Percentiles rank a stretch among this genome's conserved stretches.
phyloP scores from a whole-genome alignment of 345 rosid genomes.

The Odontarrhena argentea region DNA sequence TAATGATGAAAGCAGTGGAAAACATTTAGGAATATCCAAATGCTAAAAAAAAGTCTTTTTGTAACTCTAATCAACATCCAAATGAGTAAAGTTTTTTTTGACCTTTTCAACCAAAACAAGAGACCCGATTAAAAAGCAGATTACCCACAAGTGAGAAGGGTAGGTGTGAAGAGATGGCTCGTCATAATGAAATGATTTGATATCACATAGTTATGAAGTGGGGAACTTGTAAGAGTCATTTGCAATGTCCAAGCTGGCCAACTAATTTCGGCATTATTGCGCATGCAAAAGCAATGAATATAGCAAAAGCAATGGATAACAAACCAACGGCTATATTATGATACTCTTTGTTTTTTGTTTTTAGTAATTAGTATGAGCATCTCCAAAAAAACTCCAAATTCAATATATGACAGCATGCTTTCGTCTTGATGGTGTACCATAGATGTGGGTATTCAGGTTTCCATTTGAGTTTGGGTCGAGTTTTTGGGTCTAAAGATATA shows the following conservation, averaged over 20 bases:
- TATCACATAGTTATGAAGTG: conserved; percentile 41
- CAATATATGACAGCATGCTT: conserved; percentile 20
- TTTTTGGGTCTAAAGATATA: too few relatives aligned
- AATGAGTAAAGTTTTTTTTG: conserved; percentile 30
- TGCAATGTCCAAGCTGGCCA: conserved; percentile 34
- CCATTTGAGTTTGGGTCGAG: too few relatives aligned
- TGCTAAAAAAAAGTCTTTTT: conserved; percentile 1
- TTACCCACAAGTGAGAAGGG: conserved; percentile 28
- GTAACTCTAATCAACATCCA: conserved; percentile 22
- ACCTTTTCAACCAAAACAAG: conserved; percentile 36
- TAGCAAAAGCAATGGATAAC: conserved; percentile 15
- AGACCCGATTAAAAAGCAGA: conserved; percentile 30
- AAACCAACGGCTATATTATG: neutral
- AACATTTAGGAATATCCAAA: neutral
- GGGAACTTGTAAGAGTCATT: conserved; percentile 21
- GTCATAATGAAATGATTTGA: conserved; percentile 41
- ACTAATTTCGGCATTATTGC: conserved; percentile 27
- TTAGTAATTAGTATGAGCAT: neutral
- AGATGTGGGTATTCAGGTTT: too few relatives aligned
- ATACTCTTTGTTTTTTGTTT: neutral
- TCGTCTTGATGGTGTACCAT: conserved; percentile 9
- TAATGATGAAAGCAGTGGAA: conserved; percentile 22
- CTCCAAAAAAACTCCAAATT: neutral
- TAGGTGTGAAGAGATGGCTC: conserved; percentile 26
- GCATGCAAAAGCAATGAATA: conserved; percentile 7